phyloP scores from a whole-genome alignment of 441 rosid species.

The Cnidoscolus chayamansa region DNA sequence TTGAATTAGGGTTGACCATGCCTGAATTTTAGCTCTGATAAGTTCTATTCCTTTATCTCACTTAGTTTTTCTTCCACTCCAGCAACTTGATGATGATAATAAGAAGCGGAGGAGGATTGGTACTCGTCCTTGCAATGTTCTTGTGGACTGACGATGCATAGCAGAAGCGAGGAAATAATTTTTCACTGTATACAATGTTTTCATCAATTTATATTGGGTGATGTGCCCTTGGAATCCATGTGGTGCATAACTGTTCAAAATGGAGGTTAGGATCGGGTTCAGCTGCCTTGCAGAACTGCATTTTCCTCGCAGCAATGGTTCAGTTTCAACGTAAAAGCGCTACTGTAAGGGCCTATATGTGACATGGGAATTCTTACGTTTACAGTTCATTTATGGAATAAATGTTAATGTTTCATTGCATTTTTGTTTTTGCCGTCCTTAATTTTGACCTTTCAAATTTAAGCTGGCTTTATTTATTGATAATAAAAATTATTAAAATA shows the following conservation, averaged over 20 bases:
- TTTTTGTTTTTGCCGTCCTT: neutral
- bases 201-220: neutral
- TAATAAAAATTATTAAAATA: no score
- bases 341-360: neutral
- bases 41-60: neutral
- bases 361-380: conserved; percentile 8
- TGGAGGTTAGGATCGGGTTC: conserved; percentile 7
- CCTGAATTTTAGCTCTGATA: no score
- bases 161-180: neutral
- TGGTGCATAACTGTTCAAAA: conserved; percentile 11
- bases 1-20: no score
- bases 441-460: neutral
- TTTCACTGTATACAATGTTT: conserved; percentile 11
- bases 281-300: conserved; percentile 20
- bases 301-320: conserved; percentile 5
- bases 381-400: conserved; percentile 3
- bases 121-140: conserved; percentile 39
- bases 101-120: conserved; percentile 35
- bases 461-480: no score
- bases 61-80: conserved; percentile 8
- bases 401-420: neutral
- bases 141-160: conserved; percentile 29
- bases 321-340: neutral
- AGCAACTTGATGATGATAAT: conserved; percentile 37
- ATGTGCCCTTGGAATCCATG: conserved; percentile 3